A percentile compares a stretch with the other conserved stretches of the same genome.
Conservation (phyloP, 192 early-diverging fungal species). For the Lunasporangiospora selenospora region DNA sequence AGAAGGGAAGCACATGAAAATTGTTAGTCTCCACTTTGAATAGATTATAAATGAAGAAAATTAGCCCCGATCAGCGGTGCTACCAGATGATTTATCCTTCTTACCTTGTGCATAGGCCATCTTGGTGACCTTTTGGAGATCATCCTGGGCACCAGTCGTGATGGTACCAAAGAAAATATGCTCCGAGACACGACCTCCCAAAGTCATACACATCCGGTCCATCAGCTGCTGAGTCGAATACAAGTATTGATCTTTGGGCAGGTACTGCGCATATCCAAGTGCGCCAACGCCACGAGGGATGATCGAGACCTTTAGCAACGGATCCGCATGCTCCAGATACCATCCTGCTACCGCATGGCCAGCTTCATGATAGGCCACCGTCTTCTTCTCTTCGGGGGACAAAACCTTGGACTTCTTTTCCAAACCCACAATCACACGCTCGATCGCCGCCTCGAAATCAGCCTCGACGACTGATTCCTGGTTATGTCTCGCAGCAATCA, state of each 20-base stretch:
- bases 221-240: conserved; percentile 91
- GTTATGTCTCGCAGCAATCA: conserved; percentile 91
- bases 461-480: conserved; percentile 79
- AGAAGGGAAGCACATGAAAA: too few species aligned
- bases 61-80: too few species aligned
- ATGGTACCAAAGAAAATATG: conserved; percentile 94
- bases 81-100: too few species aligned
- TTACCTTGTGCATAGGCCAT: conserved; percentile 91
- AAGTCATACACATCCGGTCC: conserved; percentile 93
- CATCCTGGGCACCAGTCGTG: conserved; percentile 96
- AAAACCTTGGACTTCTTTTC: conserved; percentile 98
- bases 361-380: conserved; percentile 99
- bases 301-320: conserved; percentile 97
- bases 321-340: conserved; percentile 97
- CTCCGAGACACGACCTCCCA: conserved; percentile 88
- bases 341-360: conserved; percentile 99
- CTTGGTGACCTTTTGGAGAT: conserved; percentile 96
- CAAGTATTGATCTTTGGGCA: conserved; percentile 97
- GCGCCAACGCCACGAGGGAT: conserved; percentile 96
- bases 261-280: conserved; percentile 99
- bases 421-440: conserved; percentile 97
- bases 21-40: too few species aligned
- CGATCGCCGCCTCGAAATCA: conserved; percentile 98
- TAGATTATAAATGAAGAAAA: too few species aligned
- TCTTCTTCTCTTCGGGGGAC: conserved; percentile 98